These are phyloP conservation scores for Mycena venus DNA, from an alignment of 768 basidiomycete genomes.

Conservation along the genomic window DNA sequence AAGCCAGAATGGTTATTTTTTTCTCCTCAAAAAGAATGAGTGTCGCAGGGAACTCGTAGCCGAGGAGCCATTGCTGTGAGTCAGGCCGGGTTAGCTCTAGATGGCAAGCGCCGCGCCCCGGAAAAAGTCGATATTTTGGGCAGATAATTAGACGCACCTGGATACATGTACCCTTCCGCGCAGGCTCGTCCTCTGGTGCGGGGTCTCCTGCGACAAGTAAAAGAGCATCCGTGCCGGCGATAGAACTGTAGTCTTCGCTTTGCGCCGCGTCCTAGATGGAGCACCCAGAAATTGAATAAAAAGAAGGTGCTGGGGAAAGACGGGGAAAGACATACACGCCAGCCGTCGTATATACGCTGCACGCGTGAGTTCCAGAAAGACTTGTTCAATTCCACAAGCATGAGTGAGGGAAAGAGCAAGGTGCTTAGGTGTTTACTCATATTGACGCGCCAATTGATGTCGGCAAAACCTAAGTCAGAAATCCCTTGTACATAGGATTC, in stretches of 20 bases:
- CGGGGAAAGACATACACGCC: constrained; percentile 63
- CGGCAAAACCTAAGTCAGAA: too few relatives aligned
- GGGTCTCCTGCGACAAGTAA: constrained; percentile 84
- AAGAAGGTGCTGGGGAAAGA: constrained; percentile 12
- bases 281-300: constrained; percentile 28
- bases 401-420: constrained; percentile 40
- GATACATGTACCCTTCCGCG: constrained; percentile 90
- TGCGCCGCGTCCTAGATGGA: constrained; percentile 68
- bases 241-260: constrained; percentile 78
- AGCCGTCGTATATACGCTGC: constrained; percentile 69
- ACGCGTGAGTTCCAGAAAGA: constrained; percentile 67
- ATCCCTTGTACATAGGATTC: too few relatives aligned
- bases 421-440: neutral
- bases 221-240: constrained; percentile 78
- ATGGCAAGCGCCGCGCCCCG: constrained; percentile 21
- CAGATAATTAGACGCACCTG: constrained; percentile 69
- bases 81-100: constrained; percentile 32
- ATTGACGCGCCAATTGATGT: constrained; percentile 3
- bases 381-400: constrained; percentile 84
- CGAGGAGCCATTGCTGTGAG: constrained; percentile 92
- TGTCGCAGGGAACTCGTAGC: constrained; percentile 98
- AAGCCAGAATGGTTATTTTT: constrained; percentile 85
- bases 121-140: neutral
- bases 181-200: constrained; percentile 88
- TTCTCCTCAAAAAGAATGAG: constrained; percentile 86